phyloP scores from a whole-genome alignment of 441 rosid genomes.

The Biscutella laevigata region DNA sequence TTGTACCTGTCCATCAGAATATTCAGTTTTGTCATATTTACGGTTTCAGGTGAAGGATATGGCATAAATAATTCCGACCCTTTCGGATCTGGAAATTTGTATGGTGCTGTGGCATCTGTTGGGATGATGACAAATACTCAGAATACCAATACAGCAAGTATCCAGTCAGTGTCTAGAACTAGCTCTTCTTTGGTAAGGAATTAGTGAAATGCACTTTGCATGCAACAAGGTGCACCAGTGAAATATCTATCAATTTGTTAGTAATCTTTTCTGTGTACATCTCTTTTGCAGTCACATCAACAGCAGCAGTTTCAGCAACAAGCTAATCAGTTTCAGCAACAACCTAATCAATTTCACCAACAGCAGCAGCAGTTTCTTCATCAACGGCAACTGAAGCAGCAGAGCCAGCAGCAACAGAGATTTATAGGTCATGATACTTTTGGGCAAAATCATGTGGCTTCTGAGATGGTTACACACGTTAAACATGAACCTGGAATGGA shows the following conservation, averaged over 20 bases:
- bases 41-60: slow-evolving; percentile 98
- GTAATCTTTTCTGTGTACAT: slow-evolving; percentile 34
- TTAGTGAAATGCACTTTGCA: slow-evolving; percentile 26
- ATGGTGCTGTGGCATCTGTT: slow-evolving; percentile 50
- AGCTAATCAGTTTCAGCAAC: slow-evolving; percentile 62
- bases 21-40: too few species aligned
- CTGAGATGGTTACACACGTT: slow-evolving; percentile 52
- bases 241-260: slow-evolving; percentile 42
- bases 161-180: slow-evolving; percentile 56
- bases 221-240: slow-evolving; percentile 40
- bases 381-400: slow-evolving; percentile 52
- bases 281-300: slow-evolving; percentile 50
- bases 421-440: slow-evolving; percentile 42
- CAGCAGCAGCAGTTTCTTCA: slow-evolving; percentile 53
- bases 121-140: slow-evolving; percentile 64
- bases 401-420: slow-evolving; percentile 62
- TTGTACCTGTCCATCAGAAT: background rate
- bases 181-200: slow-evolving; percentile 44
- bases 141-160: slow-evolving; percentile 42
- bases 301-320: slow-evolving; percentile 72
- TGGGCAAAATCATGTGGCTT: slow-evolving; percentile 52
- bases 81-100: slow-evolving; percentile 61
- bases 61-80: slow-evolving; percentile 54
- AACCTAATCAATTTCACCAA: slow-evolving; percentile 39
- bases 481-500: slow-evolving; percentile 78